phyloP scores from a whole-genome alignment of 352 stramenopile genomes.

The Pythium periplocum region DNA sequence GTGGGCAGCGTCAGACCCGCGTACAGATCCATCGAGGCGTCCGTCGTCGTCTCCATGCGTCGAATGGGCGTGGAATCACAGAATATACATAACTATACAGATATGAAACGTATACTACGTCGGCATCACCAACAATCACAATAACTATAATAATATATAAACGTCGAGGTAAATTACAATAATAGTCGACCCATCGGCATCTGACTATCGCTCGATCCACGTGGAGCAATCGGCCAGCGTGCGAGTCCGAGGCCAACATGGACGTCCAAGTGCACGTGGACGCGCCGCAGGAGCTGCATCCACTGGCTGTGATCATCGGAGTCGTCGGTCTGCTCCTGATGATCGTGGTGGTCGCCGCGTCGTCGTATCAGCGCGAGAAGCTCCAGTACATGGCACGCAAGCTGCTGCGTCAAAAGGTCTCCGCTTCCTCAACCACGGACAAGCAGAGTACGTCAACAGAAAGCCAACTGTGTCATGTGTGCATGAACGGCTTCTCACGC shows the following conservation, averaged over 20 bases:
- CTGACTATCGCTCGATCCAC: neutral
- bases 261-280: slow-evolving; percentile 4
- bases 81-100: too few species aligned
- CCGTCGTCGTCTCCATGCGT: too few species aligned
- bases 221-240: neutral
- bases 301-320: slow-evolving; percentile 56
- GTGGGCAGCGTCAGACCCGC: slow-evolving; percentile 40
- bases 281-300: slow-evolving; percentile 37
- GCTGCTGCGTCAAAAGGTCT: slow-evolving; percentile 55
- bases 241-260: slow-evolving; percentile 1
- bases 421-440: slow-evolving; percentile 26
- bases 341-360: slow-evolving; percentile 60
- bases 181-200: neutral
- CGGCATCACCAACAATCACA: too few species aligned
- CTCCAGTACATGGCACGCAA: slow-evolving; percentile 79
- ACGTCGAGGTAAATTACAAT: neutral
- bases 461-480: too few species aligned
- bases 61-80: too few species aligned
- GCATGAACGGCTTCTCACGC: neutral
- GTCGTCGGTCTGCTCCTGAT: slow-evolving; percentile 53
- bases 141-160: too few species aligned
- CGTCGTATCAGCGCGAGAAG: slow-evolving; percentile 74
- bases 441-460: slow-evolving; percentile 27
- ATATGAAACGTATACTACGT: too few species aligned
- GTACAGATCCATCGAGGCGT: slow-evolving; percentile 38